Evolutionary conservation across 225 moss, liverwort and hornwort genomes (phyloP), one percentile per base, ranked within the genome.

Genomic region (Polytrichum formosum): DNA sequence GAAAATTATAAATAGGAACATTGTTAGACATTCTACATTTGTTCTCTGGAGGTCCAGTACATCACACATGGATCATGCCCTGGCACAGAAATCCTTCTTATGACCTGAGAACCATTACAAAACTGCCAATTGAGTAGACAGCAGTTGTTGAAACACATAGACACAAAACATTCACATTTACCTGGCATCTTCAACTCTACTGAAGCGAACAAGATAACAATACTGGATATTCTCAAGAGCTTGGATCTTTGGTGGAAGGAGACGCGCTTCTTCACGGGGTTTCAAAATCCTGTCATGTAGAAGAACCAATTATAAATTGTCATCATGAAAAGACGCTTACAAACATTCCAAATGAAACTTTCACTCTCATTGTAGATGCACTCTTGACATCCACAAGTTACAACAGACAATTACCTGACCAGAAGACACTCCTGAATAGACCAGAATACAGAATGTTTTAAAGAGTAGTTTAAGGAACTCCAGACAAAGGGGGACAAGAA

Each of bases 191-290:
- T 83, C 82, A 20, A 63, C 58, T 69, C 78, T 87, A 75, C 82
- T 77, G 65, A 92, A 84, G 71, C 92, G 92, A 67, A 98, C 82
- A 35, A 92, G 64, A 69, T 91, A 91, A 76, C 81, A 88, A 69
- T 90, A 98, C 68, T 94, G 92, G 54, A 98, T 87, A 65, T 94
- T 98, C 9, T 94, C 56, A 23, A 98, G 79, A 19, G 92, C 98
- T 59, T 2, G 76, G 26, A 91, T 88, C 69, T 90, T 87, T 33
- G 87, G 85, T 25, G 64, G 46, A 61, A 81, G 61, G 66, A 80
- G 26, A 22, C 75, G 83, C 6, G 56, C 67, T 37, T 77, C 81
- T 68, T 81, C 82, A 73, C 66, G 68, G 37, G 69, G 65, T 75
- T 85, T 85, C 37, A 86, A 63, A 53, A 79, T 69, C 72, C 79